These are phyloP conservation scores for Neoboletus magnificus DNA, from an alignment of 768 basidiomycete genomes.

Conservation along the genomic window DNA sequence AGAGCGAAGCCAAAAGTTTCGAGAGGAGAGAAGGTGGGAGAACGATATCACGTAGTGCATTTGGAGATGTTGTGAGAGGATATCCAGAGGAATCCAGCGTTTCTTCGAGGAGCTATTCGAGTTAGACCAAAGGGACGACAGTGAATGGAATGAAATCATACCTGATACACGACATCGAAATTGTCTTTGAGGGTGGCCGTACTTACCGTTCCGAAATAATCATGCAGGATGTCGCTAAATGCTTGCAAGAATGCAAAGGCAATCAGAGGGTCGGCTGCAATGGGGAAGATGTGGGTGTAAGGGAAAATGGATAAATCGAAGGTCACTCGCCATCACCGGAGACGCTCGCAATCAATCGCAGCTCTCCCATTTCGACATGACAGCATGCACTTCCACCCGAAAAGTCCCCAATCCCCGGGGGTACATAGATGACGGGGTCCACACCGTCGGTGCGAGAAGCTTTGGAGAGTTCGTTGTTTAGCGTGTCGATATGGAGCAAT, in stretches of 20 bases:
- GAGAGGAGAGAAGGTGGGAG: constrained; percentile 84
- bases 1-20: constrained; percentile 51
- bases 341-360: constrained; percentile 76
- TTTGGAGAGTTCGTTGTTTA: constrained; percentile 69
- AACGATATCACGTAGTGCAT: constrained; percentile 89
- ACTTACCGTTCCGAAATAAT: constrained; percentile 87
- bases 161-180: constrained; percentile 95
- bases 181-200: constrained; percentile 81
- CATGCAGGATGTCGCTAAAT: constrained; percentile 77
- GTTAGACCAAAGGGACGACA: background rate
- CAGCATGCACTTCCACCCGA: constrained; percentile 70
- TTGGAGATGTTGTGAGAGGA: constrained; percentile 87
- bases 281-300: background rate
- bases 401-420: constrained; percentile 38
- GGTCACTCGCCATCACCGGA: constrained; percentile 69
- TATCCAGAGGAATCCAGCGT: constrained; percentile 92
- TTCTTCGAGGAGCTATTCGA: constrained; percentile 79
- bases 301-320: background rate
- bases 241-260: constrained; percentile 87
- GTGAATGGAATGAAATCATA: constrained; percentile 28
- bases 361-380: constrained; percentile 72
- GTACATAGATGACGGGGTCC: constrained; percentile 73
- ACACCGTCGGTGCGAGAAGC: constrained; percentile 50
- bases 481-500: constrained; percentile 79
- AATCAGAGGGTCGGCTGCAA: constrained; percentile 79